Percentiles rank a stretch among this genome's conserved stretches.
Evolutionary conservation across 2,329 filamentous ascomycete species (phyloP).

Genomic region (Neospermospora avenae): DNA sequence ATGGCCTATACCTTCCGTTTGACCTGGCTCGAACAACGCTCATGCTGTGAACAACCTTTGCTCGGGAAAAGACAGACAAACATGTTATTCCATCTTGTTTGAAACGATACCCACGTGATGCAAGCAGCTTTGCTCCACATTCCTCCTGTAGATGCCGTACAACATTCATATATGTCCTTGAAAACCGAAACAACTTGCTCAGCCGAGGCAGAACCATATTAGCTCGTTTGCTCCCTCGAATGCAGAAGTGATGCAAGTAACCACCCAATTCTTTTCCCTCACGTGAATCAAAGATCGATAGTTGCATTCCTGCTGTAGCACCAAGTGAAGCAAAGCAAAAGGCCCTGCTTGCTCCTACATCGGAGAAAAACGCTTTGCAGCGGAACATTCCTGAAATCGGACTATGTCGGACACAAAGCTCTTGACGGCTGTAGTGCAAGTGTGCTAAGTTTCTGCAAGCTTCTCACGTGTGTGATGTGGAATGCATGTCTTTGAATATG

Average conservation of each 20-base stretch:
- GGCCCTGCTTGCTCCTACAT: background rate
- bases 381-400: background rate
- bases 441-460: background rate
- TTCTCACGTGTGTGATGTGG: background rate
- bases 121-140: constrained; percentile 1
- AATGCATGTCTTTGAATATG: background rate
- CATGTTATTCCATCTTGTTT: background rate
- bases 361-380: constrained; percentile 10
- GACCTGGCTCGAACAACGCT: background rate
- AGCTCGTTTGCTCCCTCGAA: background rate
- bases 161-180: constrained; percentile 1
- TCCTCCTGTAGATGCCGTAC: background rate
- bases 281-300: constrained; percentile 10
- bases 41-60: background rate
- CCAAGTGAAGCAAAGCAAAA: background rate
- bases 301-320: constrained; percentile 1
- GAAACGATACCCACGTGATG: background rate
- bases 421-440: background rate
- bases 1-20: background rate
- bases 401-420: background rate
- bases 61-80: background rate
- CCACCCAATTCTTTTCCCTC: background rate
- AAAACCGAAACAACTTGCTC: background rate
- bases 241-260: background rate
- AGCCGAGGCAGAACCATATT: background rate